phyloP scores from a whole-genome alignment of 2,329 filamentous ascomycete species.

The Elsinoe perseae region DNA sequence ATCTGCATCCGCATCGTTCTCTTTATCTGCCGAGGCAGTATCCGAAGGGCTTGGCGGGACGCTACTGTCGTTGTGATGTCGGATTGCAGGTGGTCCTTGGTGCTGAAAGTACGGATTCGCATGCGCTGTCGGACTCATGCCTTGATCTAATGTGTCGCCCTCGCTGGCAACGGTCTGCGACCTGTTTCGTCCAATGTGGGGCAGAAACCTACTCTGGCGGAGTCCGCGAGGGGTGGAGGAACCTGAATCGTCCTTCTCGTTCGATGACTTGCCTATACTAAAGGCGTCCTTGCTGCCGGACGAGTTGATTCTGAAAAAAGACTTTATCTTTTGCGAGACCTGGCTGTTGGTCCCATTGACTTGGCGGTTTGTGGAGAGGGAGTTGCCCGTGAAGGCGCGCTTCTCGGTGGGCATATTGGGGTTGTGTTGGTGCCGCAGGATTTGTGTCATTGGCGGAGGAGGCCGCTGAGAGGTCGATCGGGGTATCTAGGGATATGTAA shows the following conservation, averaged over 20 bases:
- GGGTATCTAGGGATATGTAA: slow-evolving; percentile 6
- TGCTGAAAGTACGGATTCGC: slow-evolving; percentile 97
- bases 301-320: slow-evolving; percentile 59
- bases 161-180: slow-evolving; percentile 89
- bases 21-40: slow-evolving; percentile 66
- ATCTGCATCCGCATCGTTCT: slow-evolving; percentile 52
- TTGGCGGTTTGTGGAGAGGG: slow-evolving; percentile 38
- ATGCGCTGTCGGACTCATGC: slow-evolving; percentile 81
- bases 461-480: background rate
- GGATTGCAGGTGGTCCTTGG: slow-evolving; percentile 84
- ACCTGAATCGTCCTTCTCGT: slow-evolving; percentile 31
- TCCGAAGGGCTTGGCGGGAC: slow-evolving; percentile 89
- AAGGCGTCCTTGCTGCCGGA: slow-evolving; percentile 39
- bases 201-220: slow-evolving; percentile 82
- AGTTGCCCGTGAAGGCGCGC: slow-evolving; percentile 41
- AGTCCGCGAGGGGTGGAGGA: slow-evolving; percentile 49
- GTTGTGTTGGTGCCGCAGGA: slow-evolving; percentile 35
- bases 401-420: slow-evolving; percentile 36
- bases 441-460: slow-evolving; percentile 33
- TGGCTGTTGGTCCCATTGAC: slow-evolving; percentile 45
- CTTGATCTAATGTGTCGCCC: slow-evolving; percentile 81
- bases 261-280: slow-evolving; percentile 24
- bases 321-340: slow-evolving; percentile 58
- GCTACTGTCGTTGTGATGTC: slow-evolving; percentile 90
- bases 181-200: slow-evolving; percentile 75